phyloP scores from a whole-genome alignment of 257 asterid species.

The Solanum peruvianum region DNA sequence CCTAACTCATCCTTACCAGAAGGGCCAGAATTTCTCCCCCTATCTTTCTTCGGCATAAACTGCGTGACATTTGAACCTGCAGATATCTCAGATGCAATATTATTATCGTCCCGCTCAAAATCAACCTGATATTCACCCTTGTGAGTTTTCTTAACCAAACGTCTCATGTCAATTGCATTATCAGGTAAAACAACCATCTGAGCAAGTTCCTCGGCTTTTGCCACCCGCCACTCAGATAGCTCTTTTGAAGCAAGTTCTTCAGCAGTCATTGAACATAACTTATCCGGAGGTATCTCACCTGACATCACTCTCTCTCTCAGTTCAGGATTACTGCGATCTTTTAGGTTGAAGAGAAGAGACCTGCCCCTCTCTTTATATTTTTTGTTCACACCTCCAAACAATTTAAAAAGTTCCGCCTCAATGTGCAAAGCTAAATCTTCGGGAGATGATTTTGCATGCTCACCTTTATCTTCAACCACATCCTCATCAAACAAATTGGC shows the following conservation, averaged over 20 bases:
- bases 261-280: constrained; percentile 86
- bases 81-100: constrained; percentile 49
- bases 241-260: constrained; percentile 99
- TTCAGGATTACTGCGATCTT: constrained; percentile 91
- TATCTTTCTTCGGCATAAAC: constrained; percentile 15
- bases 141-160: constrained; percentile 92
- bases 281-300: constrained; percentile 75
- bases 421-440: constrained; percentile 43
- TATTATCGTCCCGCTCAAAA: constrained; percentile 50
- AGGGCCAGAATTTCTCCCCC: constrained; percentile 6
- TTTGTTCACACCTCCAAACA: constrained; percentile 80
- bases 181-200: constrained; percentile 92
- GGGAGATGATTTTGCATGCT: constrained; percentile 25
- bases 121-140: constrained; percentile 98
- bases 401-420: constrained; percentile 73
- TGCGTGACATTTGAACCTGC: constrained; percentile 28
- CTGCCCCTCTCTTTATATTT: constrained; percentile 95
- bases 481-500: constrained; percentile 23
- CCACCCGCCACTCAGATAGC: constrained; percentile 89
- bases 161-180: constrained; percentile 62
- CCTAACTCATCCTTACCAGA: constrained; percentile 25
- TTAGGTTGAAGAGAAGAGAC: constrained; percentile 85
- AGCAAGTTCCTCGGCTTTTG: constrained; percentile 89
- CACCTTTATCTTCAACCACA: constrained; percentile 7
- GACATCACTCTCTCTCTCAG: constrained; percentile 83